These are phyloP conservation scores for Beauveria brongniartii DNA, from an alignment of 2,329 filamentous ascomycete species.

Conservation along the genomic window DNA sequence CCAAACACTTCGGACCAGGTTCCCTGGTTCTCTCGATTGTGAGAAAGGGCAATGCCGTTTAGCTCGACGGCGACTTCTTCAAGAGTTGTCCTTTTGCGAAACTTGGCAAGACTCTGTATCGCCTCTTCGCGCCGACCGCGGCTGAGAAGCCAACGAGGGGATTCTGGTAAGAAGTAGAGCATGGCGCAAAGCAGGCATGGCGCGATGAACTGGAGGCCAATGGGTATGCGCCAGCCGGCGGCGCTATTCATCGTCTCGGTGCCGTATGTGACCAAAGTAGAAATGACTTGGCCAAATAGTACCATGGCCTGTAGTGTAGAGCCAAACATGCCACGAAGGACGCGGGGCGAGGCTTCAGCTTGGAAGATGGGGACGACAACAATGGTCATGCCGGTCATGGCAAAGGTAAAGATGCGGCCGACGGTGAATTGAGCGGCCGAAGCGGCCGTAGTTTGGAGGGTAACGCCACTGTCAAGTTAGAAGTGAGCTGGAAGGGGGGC, in stretches of 20 bases:
- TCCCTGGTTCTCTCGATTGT: conserved; percentile 16
- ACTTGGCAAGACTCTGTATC: conserved; percentile 21
- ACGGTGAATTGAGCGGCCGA: conserved; percentile 23
- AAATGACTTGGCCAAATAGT: conserved; percentile 19
- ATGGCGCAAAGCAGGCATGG: conserved; percentile 27
- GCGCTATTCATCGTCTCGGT: conserved; percentile 18
- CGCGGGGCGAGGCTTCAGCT: conserved; percentile 20
- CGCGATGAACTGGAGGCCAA: conserved; percentile 35
- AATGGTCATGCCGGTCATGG: conserved; percentile 25
- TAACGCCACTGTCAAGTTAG: conserved; percentile 18
- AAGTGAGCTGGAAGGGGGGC: not conserved
- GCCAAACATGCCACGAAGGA: conserved; percentile 21
- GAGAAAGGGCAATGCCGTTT: conserved; percentile 14
- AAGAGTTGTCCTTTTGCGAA: conserved; percentile 22
- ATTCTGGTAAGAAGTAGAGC: conserved; percentile 33
- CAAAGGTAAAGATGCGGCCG: conserved; percentile 22
- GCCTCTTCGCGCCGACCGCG: conserved; percentile 30
- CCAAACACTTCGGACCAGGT: conserved; percentile 19
- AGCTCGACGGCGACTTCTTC: conserved; percentile 20
- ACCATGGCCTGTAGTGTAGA: conserved; percentile 24
- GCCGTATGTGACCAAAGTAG: conserved; percentile 20
- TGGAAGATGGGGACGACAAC: conserved; percentile 25
- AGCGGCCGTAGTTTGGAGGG: conserved; percentile 21
- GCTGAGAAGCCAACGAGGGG: conserved; percentile 36
- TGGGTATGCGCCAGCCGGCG: conserved; percentile 35